Percentiles rank a stretch among this genome's conserved stretches.
Conservation (phyloP, 768 basidiomycete genomes). For the Paxillus ammoniavirescens region DNA sequence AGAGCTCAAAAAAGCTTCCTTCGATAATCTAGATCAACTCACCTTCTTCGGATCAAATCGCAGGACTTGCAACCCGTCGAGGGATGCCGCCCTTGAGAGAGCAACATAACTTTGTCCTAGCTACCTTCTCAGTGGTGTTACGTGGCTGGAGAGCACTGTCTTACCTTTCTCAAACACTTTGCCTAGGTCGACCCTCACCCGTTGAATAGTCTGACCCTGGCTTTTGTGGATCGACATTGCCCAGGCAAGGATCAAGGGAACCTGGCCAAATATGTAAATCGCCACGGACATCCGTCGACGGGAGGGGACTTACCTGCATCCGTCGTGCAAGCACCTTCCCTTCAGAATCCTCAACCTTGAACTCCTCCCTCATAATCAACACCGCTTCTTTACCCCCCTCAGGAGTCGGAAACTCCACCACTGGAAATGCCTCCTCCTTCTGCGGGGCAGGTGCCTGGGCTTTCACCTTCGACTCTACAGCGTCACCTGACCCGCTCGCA, state of each 20-base stretch:
- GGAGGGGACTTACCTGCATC: conserved; percentile 35
- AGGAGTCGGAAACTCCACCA: conserved; percentile 46
- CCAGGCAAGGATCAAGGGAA: conserved; percentile 77
- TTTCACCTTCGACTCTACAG: conserved; percentile 22
- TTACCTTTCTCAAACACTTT: conserved; percentile 61
- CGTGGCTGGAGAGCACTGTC: background rate
- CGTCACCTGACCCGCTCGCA: conserved; percentile 4
- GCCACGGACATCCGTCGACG: background rate
- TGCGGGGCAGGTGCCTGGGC: conserved; percentile 29
- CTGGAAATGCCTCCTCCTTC: conserved; percentile 41
- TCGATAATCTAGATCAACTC: background rate
- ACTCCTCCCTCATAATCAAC: conserved; percentile 51
- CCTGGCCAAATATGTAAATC: conserved; percentile 30
- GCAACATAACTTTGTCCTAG: conserved; percentile 49
- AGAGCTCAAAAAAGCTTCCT: background rate
- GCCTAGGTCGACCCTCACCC: conserved; percentile 62
- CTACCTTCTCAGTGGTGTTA: background rate
- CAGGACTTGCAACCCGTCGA: conserved; percentile 54
- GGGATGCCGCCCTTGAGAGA: conserved; percentile 49
- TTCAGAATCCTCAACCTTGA: conserved; percentile 51
- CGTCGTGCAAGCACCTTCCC: conserved; percentile 47
- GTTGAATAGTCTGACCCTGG: conserved; percentile 71
- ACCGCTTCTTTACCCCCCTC: conserved; percentile 43
- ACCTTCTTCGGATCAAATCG: conserved; percentile 54
- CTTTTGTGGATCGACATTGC: conserved; percentile 79